Evolutionary conservation across 345 rosid genomes (phyloP).

Genomic region (Cardiospermum halicacabum): DNA sequence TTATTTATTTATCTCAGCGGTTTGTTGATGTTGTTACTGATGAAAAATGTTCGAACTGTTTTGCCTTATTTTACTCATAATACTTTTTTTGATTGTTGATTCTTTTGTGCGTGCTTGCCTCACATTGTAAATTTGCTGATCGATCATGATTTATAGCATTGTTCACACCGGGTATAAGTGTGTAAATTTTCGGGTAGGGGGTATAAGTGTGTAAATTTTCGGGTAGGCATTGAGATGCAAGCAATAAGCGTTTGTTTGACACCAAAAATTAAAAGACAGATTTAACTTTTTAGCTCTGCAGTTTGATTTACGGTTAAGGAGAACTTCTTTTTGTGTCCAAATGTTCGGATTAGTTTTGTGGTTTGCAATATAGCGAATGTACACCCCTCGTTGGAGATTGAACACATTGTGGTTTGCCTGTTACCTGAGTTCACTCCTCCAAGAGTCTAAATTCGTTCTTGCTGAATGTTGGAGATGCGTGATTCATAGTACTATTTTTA

Average conservation of each 20-base stretch:
- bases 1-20: background rate
- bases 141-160: background rate
- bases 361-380: background rate
- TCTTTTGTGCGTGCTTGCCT: background rate
- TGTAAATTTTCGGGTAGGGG: background rate
- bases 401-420: background rate
- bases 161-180: background rate
- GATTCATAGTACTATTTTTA: background rate
- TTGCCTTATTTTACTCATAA: no score
- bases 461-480: background rate
- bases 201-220: background rate
- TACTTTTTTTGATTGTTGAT: background rate
- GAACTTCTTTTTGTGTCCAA: background rate
- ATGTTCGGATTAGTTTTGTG: background rate
- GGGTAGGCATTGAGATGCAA: background rate
- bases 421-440: no score
- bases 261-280: slow-evolving; percentile 1
- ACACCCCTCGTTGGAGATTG: background rate
- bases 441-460: no score
- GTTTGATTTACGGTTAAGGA: background rate
- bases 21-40: background rate
- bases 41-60: background rate
- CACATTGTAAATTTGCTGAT: background rate
- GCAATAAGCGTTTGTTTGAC: background rate
- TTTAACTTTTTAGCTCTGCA: background rate